These are phyloP conservation scores for Cladosporium phlei DNA, from an alignment of 2,329 filamentous ascomycete species.

Conservation along the genomic window DNA sequence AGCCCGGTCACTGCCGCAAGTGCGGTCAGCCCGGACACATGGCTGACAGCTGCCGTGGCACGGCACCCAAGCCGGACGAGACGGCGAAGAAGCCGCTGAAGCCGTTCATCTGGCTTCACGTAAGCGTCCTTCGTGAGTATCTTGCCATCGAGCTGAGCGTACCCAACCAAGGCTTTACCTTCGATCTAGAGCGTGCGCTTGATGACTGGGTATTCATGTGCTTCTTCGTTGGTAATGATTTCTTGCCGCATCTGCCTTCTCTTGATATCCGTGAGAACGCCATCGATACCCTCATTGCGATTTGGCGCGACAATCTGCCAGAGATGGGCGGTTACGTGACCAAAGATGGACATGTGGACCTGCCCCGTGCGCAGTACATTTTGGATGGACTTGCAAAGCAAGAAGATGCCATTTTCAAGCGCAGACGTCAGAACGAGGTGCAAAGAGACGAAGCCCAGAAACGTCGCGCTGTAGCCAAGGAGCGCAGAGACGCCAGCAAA, in stretches of 20 bases:
- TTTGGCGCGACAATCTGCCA: slow-evolving; percentile 91
- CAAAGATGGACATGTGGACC: slow-evolving; percentile 86
- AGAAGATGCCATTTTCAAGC: slow-evolving; percentile 88
- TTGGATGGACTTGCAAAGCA: slow-evolving; percentile 83
- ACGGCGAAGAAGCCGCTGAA: slow-evolving; percentile 81
- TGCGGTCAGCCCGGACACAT: slow-evolving; percentile 93
- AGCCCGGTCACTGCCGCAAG: slow-evolving; percentile 73
- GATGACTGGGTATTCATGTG: slow-evolving; percentile 99
- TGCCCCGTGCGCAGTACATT: slow-evolving; percentile 81
- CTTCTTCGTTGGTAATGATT: slow-evolving; percentile 98
- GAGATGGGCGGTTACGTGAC: slow-evolving; percentile 94
- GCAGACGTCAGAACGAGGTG: slow-evolving; percentile 80
- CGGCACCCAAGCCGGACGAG: slow-evolving; percentile 68
- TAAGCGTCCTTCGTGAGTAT: slow-evolving; percentile 87
- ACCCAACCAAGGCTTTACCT: slow-evolving; percentile 75
- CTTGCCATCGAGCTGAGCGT: slow-evolving; percentile 84
- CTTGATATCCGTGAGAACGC: slow-evolving; percentile 95
- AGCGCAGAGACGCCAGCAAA: slow-evolving; percentile 45
- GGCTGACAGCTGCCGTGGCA: slow-evolving; percentile 76
- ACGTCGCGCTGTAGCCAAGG: slow-evolving; percentile 68
- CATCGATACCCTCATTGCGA: slow-evolving; percentile 92
- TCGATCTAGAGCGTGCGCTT: slow-evolving; percentile 87
- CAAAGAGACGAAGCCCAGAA: slow-evolving; percentile 74
- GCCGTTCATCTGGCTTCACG: slow-evolving; percentile 97
- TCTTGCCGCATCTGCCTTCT: slow-evolving; percentile 93